Percentiles rank a stretch among this genome's conserved stretches.
phyloP scores from a whole-genome alignment of 2,329 filamentous ascomycete genomes.

The Colletotrichum theobromicola region DNA sequence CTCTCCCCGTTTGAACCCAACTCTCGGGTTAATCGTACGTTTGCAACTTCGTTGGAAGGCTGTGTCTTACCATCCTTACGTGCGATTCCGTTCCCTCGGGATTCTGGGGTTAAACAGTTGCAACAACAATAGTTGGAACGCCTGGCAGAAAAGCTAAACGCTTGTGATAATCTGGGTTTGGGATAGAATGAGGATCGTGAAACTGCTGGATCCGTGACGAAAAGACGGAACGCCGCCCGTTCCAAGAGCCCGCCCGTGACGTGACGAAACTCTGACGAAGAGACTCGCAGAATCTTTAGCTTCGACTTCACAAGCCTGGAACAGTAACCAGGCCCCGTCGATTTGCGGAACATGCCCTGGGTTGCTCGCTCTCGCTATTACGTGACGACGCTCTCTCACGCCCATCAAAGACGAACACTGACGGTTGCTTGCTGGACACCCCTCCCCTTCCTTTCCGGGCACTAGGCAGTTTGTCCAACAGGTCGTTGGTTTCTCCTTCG shows the following conservation, averaged over 20 bases:
- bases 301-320: background rate
- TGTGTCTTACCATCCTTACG: constrained; percentile 1
- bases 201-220: background rate
- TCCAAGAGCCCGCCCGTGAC: background rate
- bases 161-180: background rate
- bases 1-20: constrained; percentile 3
- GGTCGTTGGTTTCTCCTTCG: background rate
- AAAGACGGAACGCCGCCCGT: background rate
- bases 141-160: background rate
- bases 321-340: background rate
- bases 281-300: background rate
- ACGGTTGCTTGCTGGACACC: background rate
- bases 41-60: background rate
- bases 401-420: background rate
- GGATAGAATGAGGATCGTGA: background rate
- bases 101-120: background rate
- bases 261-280: background rate
- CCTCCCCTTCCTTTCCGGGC: background rate
- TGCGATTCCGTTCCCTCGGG: background rate
- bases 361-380: background rate
- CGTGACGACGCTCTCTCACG: background rate
- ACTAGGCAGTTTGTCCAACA: background rate
- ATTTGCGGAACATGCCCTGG: background rate
- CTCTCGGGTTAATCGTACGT: constrained; percentile 1
- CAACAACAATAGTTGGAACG: too few relatives aligned